phyloP scores from a whole-genome alignment of 768 basidiomycete species.

The Butyriboletus loyo region DNA sequence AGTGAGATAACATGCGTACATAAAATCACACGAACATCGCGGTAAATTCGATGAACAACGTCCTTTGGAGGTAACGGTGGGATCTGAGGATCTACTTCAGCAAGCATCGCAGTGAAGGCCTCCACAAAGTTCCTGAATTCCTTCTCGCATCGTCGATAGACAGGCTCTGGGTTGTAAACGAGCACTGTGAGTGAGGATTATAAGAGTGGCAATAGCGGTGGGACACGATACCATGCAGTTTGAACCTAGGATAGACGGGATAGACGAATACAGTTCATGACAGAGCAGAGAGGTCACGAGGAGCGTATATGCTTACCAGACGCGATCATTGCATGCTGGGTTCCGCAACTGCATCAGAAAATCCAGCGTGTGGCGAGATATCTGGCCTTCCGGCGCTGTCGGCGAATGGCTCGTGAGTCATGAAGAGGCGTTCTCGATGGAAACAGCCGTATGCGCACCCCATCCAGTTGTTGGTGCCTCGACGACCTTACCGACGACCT shows the following conservation, averaged over 20 bases:
- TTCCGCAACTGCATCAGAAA: slow-evolving; percentile 70
- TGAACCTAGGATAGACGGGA: slow-evolving; percentile 71
- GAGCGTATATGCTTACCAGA: slow-evolving; percentile 52
- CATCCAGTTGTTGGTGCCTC: slow-evolving; percentile 81
- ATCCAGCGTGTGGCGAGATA: slow-evolving; percentile 82
- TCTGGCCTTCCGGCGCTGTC: slow-evolving; percentile 76
- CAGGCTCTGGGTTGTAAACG: slow-evolving; percentile 19
- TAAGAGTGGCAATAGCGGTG: neutral
- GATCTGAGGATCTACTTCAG: slow-evolving; percentile 76
- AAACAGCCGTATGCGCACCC: slow-evolving; percentile 39
- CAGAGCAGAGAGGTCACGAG: neutral
- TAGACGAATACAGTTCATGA: neutral
- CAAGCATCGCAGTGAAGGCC: slow-evolving; percentile 60
- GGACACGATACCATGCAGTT: slow-evolving; percentile 56
- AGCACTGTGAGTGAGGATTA: neutral
- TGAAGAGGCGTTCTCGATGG: neutral
- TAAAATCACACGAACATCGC: slow-evolving; percentile 53
- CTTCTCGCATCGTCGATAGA: slow-evolving; percentile 59
- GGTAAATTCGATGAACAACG: slow-evolving; percentile 87
- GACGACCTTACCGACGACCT: slow-evolving; percentile 72
- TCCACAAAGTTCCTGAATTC: slow-evolving; percentile 89
- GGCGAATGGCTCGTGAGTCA: neutral
- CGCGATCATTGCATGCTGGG: slow-evolving; percentile 78
- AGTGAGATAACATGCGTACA: slow-evolving; percentile 2
- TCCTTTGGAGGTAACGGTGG: slow-evolving; percentile 91